Percentiles rank a stretch among this genome's conserved stretches.
These are phyloP conservation scores for Neonectria sp. DNA, from an alignment of 2,329 filamentous ascomycete species.

Conservation along the genomic window DNA sequence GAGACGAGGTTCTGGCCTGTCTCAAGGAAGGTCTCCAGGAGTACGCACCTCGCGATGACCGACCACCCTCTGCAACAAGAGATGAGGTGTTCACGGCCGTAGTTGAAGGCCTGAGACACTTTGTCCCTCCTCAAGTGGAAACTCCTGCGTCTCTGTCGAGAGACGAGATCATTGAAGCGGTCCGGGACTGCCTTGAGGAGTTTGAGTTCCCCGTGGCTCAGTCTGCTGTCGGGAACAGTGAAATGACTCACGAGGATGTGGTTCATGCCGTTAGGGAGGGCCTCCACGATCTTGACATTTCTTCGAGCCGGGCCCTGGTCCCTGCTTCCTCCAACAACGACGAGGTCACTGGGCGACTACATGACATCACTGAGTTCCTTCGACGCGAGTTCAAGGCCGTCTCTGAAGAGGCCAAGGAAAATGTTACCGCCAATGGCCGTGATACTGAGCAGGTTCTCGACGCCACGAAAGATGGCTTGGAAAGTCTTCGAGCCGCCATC, in stretches of 20 bases:
- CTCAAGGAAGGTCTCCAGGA: constrained; percentile 88
- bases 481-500: constrained; percentile 84
- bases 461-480: constrained; percentile 88
- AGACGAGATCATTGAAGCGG: constrained; percentile 87
- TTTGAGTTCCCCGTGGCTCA: constrained; percentile 81
- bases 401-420: constrained; percentile 80
- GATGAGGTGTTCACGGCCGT: constrained; percentile 91
- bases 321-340: constrained; percentile 60
- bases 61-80: constrained; percentile 75
- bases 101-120: constrained; percentile 87
- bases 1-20: constrained; percentile 90
- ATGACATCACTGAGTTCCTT: constrained; percentile 76
- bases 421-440: constrained; percentile 81
- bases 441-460: constrained; percentile 92
- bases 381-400: constrained; percentile 72
- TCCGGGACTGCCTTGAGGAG: constrained; percentile 89
- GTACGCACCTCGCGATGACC: constrained; percentile 72
- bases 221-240: constrained; percentile 66
- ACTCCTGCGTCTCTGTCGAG: constrained; percentile 79
- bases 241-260: constrained; percentile 73
- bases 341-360: constrained; percentile 69
- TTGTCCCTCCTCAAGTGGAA: constrained; percentile 80
- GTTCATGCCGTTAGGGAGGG: constrained; percentile 75
- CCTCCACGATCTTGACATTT: constrained; percentile 66
- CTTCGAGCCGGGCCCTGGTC: constrained; percentile 57